phyloP scores from a whole-genome alignment of 1,284 basidiomycete species.

The Fereydounia khargensis region DNA sequence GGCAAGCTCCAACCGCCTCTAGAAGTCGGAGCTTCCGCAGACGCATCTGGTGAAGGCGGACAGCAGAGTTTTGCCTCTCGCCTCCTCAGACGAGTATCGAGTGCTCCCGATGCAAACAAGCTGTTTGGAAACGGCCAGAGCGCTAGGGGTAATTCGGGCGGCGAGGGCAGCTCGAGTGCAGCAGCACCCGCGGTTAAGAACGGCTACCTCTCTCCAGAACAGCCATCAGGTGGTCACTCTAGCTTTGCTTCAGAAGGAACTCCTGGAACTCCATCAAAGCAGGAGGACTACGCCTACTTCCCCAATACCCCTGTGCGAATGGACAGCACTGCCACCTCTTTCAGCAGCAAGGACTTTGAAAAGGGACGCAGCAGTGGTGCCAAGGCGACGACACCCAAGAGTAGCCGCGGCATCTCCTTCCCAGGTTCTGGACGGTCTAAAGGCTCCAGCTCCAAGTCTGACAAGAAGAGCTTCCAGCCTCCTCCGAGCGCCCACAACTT shows the following conservation, averaged over 20 bases:
- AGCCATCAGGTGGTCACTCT: conserved; percentile 60
- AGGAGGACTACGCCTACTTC: conserved; percentile 30
- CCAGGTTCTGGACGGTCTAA: conserved; percentile 41
- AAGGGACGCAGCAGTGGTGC: conserved; percentile 26
- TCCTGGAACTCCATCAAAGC: conserved; percentile 9
- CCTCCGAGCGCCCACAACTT: conserved; percentile 66
- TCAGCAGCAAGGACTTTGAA: conserved; percentile 52
- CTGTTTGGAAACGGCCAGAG: conserved; percentile 64
- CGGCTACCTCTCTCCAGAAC: conserved; percentile 59
- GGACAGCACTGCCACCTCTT: conserved; percentile 49
- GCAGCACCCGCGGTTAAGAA: conserved; percentile 4
- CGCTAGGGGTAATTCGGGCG: conserved; percentile 1
- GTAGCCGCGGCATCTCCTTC: conserved; percentile 34
- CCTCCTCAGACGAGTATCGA: conserved; percentile 79
- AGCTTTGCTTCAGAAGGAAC: conserved; percentile 9
- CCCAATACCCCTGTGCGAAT: conserved; percentile 48
- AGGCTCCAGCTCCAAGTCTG: conserved; percentile 57
- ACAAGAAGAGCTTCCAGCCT: conserved; percentile 71
- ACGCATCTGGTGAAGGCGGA: conserved; percentile 2
- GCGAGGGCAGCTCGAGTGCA: conserved; percentile 1
- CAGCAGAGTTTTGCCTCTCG: conserved; percentile 14
- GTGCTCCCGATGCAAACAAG: conserved; percentile 91
- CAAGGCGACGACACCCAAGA: conserved; percentile 38
- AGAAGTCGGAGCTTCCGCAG: conserved; percentile 18
- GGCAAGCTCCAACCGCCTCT: conserved; percentile 30